These are phyloP conservation scores for Penicillium parvum DNA, from an alignment of 495 filamentous ascomycete species.

Conservation along the genomic window DNA sequence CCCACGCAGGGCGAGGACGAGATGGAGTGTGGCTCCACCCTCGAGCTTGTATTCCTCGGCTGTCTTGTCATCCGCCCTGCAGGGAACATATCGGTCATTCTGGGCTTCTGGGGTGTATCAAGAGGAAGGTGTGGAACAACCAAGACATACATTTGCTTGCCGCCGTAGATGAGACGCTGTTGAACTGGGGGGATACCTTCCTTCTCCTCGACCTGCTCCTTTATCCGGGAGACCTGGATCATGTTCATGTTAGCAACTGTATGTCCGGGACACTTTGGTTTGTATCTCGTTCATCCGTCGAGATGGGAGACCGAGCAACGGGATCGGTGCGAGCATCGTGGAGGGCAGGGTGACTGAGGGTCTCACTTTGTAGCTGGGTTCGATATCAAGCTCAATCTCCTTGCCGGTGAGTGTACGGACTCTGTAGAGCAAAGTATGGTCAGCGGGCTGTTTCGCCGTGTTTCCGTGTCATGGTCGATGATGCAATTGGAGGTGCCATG, in stretches of 20 bases:
- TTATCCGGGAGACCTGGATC: conserved; percentile 80
- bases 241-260: background rate
- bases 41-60: conserved; percentile 83
- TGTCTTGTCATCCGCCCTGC: conserved; percentile 86
- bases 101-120: background rate
- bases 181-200: conserved; percentile 97
- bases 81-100: background rate
- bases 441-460: conserved; percentile 9
- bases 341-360: background rate
- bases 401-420: conserved; percentile 97
- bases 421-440: conserved; percentile 43
- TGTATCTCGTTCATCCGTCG: no score
- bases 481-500: conserved; percentile 15
- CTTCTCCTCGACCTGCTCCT: conserved; percentile 98
- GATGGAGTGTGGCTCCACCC: conserved; percentile 88
- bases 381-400: conserved; percentile 97
- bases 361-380: conserved; percentile 81
- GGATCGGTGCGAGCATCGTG: background rate
- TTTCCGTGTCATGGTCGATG: conserved; percentile 11
- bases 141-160: conserved; percentile 85
- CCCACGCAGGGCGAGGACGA: conserved; percentile 89
- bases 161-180: conserved; percentile 91
- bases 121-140: background rate
- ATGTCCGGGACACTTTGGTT: background rate
- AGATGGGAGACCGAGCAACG: no score